Percentiles rank a stretch among this genome's conserved stretches.
These are phyloP conservation scores for Tephrocybe sp. DNA, from an alignment of 768 basidiomycete genomes.

Conservation along the genomic window DNA sequence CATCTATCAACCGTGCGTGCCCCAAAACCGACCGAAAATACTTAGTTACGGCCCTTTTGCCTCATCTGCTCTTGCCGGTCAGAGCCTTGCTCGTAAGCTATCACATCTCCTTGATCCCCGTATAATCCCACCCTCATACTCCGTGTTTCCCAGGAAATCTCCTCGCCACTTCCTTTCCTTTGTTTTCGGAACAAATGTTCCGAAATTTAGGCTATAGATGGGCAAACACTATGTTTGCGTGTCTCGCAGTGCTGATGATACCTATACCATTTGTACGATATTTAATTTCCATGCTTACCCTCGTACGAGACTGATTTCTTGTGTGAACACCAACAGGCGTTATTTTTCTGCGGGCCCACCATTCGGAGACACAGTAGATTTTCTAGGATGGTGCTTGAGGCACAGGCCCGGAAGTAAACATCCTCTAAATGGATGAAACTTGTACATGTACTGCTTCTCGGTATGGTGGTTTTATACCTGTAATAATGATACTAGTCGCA, in stretches of 20 bases:
- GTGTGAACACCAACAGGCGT: conserved; percentile 23
- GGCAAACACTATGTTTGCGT: conserved; percentile 59
- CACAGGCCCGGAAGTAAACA: conserved; percentile 8
- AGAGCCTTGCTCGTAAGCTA: conserved; percentile 56
- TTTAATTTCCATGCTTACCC: neutral
- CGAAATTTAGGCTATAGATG: conserved; percentile 54
- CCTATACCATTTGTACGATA: conserved; percentile 58
- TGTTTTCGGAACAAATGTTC: conserved; percentile 66
- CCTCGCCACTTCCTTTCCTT: conserved; percentile 52
- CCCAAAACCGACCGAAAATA: neutral
- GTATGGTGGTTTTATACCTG: neutral
- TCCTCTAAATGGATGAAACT: too few relatives aligned
- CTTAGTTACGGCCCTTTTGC: conserved; percentile 59
- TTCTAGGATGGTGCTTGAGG: conserved; percentile 37
- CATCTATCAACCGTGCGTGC: neutral
- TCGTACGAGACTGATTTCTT: neutral
- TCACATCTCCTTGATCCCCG: neutral
- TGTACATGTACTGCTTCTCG: too few relatives aligned
- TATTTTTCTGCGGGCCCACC: conserved; percentile 42
- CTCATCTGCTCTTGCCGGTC: conserved; percentile 68
- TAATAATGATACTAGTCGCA: neutral
- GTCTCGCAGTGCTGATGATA: conserved; percentile 52
- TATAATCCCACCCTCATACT: neutral
- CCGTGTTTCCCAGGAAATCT: conserved; percentile 41
- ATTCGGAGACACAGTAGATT: conserved; percentile 42